Evolutionary conservation across 345 rosid genomes (phyloP).

Genomic region (Nephelium lappaceum): DNA sequence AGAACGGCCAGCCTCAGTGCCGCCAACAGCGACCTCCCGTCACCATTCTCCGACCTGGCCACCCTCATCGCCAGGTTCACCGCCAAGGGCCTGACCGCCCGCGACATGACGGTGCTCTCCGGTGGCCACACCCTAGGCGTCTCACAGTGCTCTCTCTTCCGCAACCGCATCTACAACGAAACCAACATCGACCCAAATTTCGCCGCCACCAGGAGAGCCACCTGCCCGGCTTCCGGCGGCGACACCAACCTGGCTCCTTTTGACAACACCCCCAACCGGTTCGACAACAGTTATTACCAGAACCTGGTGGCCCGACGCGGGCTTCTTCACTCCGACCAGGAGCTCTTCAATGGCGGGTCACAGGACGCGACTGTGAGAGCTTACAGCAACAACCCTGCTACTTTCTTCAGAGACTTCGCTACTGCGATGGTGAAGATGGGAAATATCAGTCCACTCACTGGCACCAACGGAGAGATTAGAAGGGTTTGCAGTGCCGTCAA

Average conservation of each 20-base stretch:
- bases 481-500: slow-evolving; percentile 40
- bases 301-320: slow-evolving; percentile 37
- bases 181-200: slow-evolving; percentile 39
- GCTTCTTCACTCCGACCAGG: slow-evolving; percentile 53
- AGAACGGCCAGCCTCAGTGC: slow-evolving; percentile 43
- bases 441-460: slow-evolving; percentile 44
- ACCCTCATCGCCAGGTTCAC: slow-evolving; percentile 42
- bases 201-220: slow-evolving; percentile 25
- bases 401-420: slow-evolving; percentile 38
- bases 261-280: slow-evolving; percentile 32
- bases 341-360: slow-evolving; percentile 41
- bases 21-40: slow-evolving; percentile 51
- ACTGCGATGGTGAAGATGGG: slow-evolving; percentile 56
- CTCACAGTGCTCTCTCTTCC: slow-evolving; percentile 36
- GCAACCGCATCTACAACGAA: slow-evolving; percentile 45
- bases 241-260: slow-evolving; percentile 38
- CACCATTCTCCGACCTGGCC: slow-evolving; percentile 35
- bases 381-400: slow-evolving; percentile 23
- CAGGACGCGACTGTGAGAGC: slow-evolving; percentile 34
- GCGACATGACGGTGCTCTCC: slow-evolving; percentile 48
- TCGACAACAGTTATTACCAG: slow-evolving; percentile 38
- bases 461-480: slow-evolving; percentile 43
- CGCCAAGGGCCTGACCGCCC: slow-evolving; percentile 39
- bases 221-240: slow-evolving; percentile 37
- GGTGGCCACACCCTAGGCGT: slow-evolving; percentile 41